Percentiles rank a stretch among this genome's conserved stretches.
Evolutionary conservation across 2,329 filamentous ascomycete species (phyloP).

Genomic region (Leptographium flavum): DNA sequence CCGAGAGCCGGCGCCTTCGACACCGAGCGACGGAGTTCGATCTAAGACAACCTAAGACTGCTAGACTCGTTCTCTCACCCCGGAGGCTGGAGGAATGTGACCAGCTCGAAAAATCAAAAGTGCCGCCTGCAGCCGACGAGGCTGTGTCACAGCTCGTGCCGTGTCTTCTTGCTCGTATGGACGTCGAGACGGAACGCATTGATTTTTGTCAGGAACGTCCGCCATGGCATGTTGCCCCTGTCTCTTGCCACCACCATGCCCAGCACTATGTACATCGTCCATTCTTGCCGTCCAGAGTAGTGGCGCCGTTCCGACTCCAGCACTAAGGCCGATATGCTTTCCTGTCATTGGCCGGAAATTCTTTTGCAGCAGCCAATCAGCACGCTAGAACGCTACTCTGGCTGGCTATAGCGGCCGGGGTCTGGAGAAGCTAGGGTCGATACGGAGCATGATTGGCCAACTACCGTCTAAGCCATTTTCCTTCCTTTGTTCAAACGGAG

Average conservation of each 20-base stretch:
- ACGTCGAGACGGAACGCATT: too few relatives aligned
- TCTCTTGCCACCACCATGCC: too few relatives aligned
- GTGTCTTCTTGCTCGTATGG: too few relatives aligned
- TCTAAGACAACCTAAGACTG: background rate
- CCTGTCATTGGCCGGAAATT: slow-evolving; percentile 7
- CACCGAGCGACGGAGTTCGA: too few relatives aligned
- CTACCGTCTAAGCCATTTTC: slow-evolving; percentile 1
- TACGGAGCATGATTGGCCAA: slow-evolving; percentile 7
- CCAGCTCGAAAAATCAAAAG: too few relatives aligned
- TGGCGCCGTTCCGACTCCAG: slow-evolving; percentile 2
- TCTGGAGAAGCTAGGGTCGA: slow-evolving; percentile 5
- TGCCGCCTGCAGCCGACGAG: too few relatives aligned
- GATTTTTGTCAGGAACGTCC: too few relatives aligned
- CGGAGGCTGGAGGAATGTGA: too few relatives aligned
- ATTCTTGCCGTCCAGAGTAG: background rate
- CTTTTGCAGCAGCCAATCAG: slow-evolving; percentile 5
- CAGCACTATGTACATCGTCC: background rate
- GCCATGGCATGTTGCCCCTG: too few relatives aligned
- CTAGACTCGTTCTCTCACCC: background rate
- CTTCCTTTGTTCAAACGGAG: slow-evolving; percentile 1
- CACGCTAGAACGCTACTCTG: background rate
- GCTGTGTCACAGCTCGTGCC: too few relatives aligned
- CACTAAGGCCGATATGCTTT: slow-evolving; percentile 2
- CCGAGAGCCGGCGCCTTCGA: background rate
- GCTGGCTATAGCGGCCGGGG: slow-evolving; percentile 3